phyloP scores from a whole-genome alignment of 805 yeast genomes.

The Starmerella khaoyaiensis region DNA sequence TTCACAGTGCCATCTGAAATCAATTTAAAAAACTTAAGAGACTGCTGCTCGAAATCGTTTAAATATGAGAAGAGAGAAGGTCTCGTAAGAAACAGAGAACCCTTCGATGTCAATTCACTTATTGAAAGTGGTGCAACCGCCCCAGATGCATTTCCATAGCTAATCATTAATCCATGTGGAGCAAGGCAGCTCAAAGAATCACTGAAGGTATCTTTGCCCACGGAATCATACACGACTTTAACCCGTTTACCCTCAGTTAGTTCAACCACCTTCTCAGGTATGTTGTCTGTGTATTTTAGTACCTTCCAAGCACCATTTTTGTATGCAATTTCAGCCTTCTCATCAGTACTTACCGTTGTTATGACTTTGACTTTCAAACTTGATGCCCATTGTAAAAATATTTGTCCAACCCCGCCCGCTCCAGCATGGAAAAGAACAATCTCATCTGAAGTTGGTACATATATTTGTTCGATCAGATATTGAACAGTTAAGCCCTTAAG shows the following conservation, averaged over 20 bases:
- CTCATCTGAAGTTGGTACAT: conserved; percentile 51
- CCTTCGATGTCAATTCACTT: conserved; percentile 41
- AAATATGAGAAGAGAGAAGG: conserved; percentile 50
- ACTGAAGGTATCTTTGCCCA: conserved; percentile 57
- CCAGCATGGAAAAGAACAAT: conserved; percentile 75
- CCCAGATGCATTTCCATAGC: conserved; percentile 82
- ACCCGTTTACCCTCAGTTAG: conserved; percentile 27
- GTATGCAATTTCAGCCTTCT: conserved; percentile 54
- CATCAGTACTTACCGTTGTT: conserved; percentile 71
- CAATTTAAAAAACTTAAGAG: conserved; percentile 25
- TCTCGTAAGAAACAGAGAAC: conserved; percentile 44
- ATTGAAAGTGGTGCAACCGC: conserved; percentile 57
- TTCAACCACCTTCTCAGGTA: conserved; percentile 24
- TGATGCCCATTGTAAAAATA: conserved; percentile 52
- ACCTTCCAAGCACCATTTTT: conserved; percentile 63
- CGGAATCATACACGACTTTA: conserved; percentile 28
- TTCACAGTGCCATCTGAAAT: conserved; percentile 24
- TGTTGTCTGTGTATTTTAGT: conserved; percentile 32
- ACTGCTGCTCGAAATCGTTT: conserved; percentile 22
- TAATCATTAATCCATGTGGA: conserved; percentile 55
- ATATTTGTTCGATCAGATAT: conserved; percentile 52
- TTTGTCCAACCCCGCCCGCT: conserved; percentile 85
- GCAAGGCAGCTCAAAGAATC: conserved; percentile 47
- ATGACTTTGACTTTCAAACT: conserved; percentile 64
- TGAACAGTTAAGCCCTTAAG: conserved; percentile 68